Evolutionary conservation across 208 protist genomes (phyloP).

Genomic region (Crithidia bombi): DNA sequence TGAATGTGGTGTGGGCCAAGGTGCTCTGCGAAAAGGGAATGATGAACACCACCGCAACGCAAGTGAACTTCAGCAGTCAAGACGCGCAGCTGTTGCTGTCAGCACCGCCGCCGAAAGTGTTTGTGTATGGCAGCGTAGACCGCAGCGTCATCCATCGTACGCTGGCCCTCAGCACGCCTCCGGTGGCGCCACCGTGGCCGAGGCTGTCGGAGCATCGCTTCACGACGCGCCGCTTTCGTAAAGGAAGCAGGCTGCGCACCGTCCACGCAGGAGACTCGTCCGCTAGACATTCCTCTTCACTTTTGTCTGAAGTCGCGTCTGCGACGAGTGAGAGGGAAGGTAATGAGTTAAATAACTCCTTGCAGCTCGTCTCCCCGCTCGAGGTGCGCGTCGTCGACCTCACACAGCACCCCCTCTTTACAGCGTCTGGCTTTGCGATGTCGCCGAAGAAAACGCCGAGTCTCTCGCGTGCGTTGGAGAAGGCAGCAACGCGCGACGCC

Average conservation of each 20-base stretch:
- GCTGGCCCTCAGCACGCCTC: constrained; percentile 28
- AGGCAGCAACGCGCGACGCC: constrained; percentile 36
- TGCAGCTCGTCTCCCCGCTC: constrained; percentile 40
- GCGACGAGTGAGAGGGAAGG: neutral
- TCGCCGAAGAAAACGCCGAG: constrained; percentile 35
- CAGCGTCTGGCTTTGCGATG: constrained; percentile 50
- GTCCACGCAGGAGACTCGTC: too few species aligned
- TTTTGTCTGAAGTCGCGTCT: neutral
- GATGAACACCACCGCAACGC: too few species aligned
- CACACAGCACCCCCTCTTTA: constrained; percentile 68
- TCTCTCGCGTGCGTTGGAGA: constrained; percentile 52
- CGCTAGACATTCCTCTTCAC: too few species aligned
- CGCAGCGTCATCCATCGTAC: constrained; percentile 51
- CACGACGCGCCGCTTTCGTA: neutral
- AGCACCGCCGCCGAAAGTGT: constrained; percentile 42
- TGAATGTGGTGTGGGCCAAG: constrained; percentile 40
- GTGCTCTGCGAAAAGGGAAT: constrained; percentile 5
- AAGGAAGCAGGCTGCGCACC: too few species aligned
- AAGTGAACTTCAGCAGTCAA: neutral
- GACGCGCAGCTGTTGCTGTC: neutral
- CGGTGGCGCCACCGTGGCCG: neutral
- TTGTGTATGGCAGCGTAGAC: constrained; percentile 65
- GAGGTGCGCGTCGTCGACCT: constrained; percentile 61
- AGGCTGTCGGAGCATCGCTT: neutral
- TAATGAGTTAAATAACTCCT: neutral